These are phyloP conservation scores for Purshia tridentata DNA, from an alignment of 306 rosid genomes.

Conservation along the genomic window DNA sequence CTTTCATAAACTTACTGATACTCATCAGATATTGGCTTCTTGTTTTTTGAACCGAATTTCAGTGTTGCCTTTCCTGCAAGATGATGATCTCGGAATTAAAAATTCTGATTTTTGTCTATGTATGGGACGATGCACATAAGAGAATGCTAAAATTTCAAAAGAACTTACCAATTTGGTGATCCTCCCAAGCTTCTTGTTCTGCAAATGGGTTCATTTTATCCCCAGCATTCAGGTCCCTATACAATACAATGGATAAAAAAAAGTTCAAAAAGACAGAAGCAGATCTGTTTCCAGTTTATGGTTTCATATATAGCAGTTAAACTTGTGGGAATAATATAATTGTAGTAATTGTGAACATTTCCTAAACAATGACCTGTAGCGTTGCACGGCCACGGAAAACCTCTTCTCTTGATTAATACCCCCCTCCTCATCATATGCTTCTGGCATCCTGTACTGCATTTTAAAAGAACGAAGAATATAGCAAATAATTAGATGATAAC, in stretches of 20 bases:
- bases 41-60: conserved; percentile 83
- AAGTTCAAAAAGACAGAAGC: conserved; percentile 4
- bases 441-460: conserved; percentile 91
- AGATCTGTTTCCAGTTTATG: conserved; percentile 12
- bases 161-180: conserved; percentile 75
- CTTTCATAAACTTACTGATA: conserved; percentile 73
- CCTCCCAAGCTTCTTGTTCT: conserved; percentile 99
- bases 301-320: background rate
- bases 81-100: conserved; percentile 22
- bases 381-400: conserved; percentile 73
- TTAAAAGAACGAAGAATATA: conserved; percentile 25
- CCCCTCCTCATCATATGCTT: conserved; percentile 87
- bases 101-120: conserved; percentile 8
- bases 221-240: conserved; percentile 65
- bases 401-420: conserved; percentile 84
- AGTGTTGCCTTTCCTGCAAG: conserved; percentile 76
- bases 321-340: background rate
- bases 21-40: conserved; percentile 67
- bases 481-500: conserved; percentile 22
- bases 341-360: conserved; percentile 22
- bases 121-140: background rate
- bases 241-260: conserved; percentile 18
- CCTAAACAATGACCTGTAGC: conserved; percentile 48
- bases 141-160: background rate
- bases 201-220: conserved; percentile 91